Percentiles rank a stretch among this genome's conserved stretches.
Conservation (phyloP, 495 filamentous ascomycete species). For the Neurospora sp. region DNA sequence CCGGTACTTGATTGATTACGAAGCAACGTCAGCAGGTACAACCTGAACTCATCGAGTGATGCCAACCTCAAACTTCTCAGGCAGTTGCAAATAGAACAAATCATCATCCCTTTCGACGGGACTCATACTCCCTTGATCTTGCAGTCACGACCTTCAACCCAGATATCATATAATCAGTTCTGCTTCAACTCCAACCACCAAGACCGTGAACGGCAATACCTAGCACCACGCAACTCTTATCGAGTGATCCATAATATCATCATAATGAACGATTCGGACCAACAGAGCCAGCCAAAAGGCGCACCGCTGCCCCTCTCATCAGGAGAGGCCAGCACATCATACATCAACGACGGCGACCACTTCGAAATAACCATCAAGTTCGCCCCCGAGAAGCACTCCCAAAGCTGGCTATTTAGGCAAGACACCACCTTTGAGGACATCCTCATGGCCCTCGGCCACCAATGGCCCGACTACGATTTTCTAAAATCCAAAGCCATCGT, state of each 20-base stretch:
- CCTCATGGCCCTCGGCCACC: slow-evolving; percentile 3
- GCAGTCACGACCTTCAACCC: neutral
- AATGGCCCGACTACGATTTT: slow-evolving; percentile 24
- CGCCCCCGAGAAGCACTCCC: slow-evolving; percentile 14
- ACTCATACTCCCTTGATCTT: neutral
- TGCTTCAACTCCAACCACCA: neutral
- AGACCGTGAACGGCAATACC: neutral
- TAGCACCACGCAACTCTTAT: neutral
- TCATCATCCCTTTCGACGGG: neutral
- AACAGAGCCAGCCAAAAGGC: neutral
- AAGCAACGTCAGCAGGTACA: neutral
- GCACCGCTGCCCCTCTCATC: neutral
- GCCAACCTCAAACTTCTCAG: neutral
- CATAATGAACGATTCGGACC: neutral
- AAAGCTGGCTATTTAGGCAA: slow-evolving; percentile 11
- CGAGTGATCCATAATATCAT: neutral
- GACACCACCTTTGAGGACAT: slow-evolving; percentile 12
- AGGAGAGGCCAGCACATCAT: neutral
- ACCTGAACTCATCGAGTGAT: neutral
- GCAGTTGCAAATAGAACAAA: neutral
- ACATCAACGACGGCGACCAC: slow-evolving; percentile 1
- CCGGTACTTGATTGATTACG: neutral
- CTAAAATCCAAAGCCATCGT: slow-evolving; percentile 19
- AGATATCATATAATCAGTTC: neutral
- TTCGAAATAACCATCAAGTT: slow-evolving; percentile 20